Evolutionary conservation across 495 filamentous ascomycete genomes (phyloP).

Genomic region (Neurospora cerealis): DNA sequence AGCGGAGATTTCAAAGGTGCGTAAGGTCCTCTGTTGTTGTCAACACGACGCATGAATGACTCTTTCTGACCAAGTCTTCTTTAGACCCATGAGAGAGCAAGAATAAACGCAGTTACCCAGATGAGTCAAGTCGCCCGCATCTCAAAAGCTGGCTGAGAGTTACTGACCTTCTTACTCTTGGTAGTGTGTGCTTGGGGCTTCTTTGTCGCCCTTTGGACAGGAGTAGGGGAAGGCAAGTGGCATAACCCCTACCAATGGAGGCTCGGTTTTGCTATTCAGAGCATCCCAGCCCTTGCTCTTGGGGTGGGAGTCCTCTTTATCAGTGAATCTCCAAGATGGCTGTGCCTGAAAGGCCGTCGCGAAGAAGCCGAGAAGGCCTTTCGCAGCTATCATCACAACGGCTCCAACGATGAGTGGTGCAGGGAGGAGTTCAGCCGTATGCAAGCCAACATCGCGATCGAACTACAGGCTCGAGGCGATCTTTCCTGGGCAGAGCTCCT

Average conservation of each 20-base stretch:
- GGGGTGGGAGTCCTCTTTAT: slow-evolving; percentile 40
- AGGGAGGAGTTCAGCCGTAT: slow-evolving; percentile 39
- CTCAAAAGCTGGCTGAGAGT: background rate
- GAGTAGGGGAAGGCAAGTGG: slow-evolving; percentile 30
- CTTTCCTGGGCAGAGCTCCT: slow-evolving; percentile 38
- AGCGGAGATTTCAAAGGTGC: slow-evolving; percentile 29
- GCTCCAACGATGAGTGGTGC: slow-evolving; percentile 34
- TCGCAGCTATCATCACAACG: slow-evolving; percentile 32
- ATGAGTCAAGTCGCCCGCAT: slow-evolving; percentile 7
- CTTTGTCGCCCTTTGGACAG: slow-evolving; percentile 33
- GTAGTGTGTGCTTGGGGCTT: slow-evolving; percentile 47
- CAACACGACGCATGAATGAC: slow-evolving; percentile 20
- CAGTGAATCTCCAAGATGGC: slow-evolving; percentile 47
- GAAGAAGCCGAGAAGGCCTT: slow-evolving; percentile 35
- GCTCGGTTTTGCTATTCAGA: slow-evolving; percentile 46
- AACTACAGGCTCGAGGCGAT: slow-evolving; percentile 22
- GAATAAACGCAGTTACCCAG: slow-evolving; percentile 36
- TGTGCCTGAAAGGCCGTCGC: slow-evolving; percentile 40
- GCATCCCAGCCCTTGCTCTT: slow-evolving; percentile 40
- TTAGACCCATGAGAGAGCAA: slow-evolving; percentile 40
- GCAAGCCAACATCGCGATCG: slow-evolving; percentile 31
- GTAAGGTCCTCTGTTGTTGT: slow-evolving; percentile 13
- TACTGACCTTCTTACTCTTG: slow-evolving; percentile 5
- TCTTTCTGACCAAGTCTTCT: slow-evolving; percentile 14
- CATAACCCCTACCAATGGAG: slow-evolving; percentile 37